phyloP scores from a whole-genome alignment of 2,329 filamentous ascomycete genomes.

The Phaeosphaeria sp. region DNA sequence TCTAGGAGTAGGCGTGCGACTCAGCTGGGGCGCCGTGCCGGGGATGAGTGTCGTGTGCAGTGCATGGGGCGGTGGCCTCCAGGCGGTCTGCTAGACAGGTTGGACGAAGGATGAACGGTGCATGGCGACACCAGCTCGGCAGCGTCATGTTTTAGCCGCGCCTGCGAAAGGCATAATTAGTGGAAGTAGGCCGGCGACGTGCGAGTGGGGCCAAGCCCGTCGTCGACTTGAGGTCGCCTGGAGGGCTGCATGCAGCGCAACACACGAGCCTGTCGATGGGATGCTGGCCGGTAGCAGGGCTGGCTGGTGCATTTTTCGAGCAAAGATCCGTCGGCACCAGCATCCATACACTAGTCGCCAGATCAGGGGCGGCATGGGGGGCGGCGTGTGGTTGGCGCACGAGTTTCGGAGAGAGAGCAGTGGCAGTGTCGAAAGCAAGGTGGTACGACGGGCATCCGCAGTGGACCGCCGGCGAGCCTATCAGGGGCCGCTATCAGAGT shows the following conservation, averaged over 20 bases:
- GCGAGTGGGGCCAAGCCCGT: conserved; percentile 21
- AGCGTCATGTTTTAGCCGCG: conserved; percentile 44
- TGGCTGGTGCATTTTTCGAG: conserved; percentile 25
- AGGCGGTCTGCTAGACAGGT: conserved; percentile 44
- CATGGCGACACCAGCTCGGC: conserved; percentile 29
- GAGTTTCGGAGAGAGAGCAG: conserved; percentile 38
- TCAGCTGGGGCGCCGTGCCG: conserved; percentile 41
- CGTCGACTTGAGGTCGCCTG: too few relatives aligned
- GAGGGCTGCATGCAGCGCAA: conserved; percentile 10
- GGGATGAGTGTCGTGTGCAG: conserved; percentile 39
- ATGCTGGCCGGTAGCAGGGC: too few relatives aligned
- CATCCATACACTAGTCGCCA: conserved; percentile 20
- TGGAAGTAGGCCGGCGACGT: conserved; percentile 26
- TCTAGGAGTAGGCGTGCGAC: conserved; percentile 47
- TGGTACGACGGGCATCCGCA: conserved; percentile 22
- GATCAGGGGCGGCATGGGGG: conserved; percentile 31
- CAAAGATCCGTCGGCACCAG: conserved; percentile 26
- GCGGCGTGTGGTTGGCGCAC: conserved; percentile 39
- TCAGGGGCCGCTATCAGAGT: conserved; percentile 4
- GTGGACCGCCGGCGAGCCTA: conserved; percentile 16
- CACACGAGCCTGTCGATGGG: conserved; percentile 16
- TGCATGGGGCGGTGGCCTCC: conserved; percentile 30
- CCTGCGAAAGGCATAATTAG: conserved; percentile 30
- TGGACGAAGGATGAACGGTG: conserved; percentile 35
- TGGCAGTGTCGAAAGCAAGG: conserved; percentile 22